Evolutionary conservation across 2,329 filamentous ascomycete genomes (phyloP).

Genomic region (Orbilia ellipsospora): DNA sequence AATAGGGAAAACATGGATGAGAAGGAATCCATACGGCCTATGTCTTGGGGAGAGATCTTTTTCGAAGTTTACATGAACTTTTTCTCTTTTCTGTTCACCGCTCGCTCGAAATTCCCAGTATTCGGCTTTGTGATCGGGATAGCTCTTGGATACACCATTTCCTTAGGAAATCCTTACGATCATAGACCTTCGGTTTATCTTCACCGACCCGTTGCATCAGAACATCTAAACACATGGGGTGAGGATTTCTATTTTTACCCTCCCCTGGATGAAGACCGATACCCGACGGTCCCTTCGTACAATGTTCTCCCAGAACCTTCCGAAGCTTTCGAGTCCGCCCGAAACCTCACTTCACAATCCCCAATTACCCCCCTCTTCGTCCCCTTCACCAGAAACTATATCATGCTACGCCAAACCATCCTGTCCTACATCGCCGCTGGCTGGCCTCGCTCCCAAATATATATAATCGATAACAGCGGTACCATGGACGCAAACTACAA

Average conservation of each 20-base stretch:
- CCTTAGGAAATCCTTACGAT: too few relatives aligned
- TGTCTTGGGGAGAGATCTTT: too few relatives aligned
- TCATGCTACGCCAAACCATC: constrained; percentile 69
- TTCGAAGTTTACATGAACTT: too few relatives aligned
- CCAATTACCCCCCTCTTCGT: constrained; percentile 67
- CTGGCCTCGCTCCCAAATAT: constrained; percentile 70
- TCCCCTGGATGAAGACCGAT: constrained; percentile 5
- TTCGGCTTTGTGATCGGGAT: too few relatives aligned
- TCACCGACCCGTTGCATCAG: too few relatives aligned
- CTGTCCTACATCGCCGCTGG: constrained; percentile 71
- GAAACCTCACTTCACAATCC: constrained; percentile 18
- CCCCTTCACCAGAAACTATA: constrained; percentile 71
- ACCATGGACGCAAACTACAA: constrained; percentile 68
- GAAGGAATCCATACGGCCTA: too few relatives aligned
- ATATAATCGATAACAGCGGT: constrained; percentile 71
- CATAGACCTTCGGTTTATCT: too few relatives aligned
- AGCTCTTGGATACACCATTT: too few relatives aligned
- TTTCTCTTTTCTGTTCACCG: too few relatives aligned
- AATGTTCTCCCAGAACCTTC: constrained; percentile 13
- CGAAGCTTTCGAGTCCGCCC: not conserved
- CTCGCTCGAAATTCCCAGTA: too few relatives aligned
- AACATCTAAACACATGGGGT: not conserved
- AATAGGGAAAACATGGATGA: too few relatives aligned
- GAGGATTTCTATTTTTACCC: constrained; percentile 27
- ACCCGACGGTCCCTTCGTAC: constrained; percentile 12